Evolutionary conservation across 2,329 filamentous ascomycete genomes (phyloP).

Genomic region (Fusarium sp.): DNA sequence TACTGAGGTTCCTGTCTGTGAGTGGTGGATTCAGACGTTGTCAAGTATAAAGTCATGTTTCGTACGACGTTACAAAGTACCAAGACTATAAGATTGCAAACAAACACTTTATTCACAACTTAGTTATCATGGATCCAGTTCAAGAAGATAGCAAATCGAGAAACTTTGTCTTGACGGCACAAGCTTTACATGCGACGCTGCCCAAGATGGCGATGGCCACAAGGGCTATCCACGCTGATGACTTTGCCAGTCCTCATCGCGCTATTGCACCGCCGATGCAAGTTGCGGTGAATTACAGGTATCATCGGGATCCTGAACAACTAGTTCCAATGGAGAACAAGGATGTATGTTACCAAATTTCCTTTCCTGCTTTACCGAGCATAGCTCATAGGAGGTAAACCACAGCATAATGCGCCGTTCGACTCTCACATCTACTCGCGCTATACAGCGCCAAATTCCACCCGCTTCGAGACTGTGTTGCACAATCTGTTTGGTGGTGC

Average conservation of each 20-base stretch:
- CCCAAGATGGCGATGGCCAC: background rate
- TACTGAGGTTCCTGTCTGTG: too few species aligned
- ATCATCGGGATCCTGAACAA: background rate
- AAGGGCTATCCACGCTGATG: background rate
- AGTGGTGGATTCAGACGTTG: too few species aligned
- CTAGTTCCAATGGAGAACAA: background rate
- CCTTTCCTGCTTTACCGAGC: background rate
- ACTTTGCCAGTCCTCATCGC: background rate
- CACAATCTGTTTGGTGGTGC: background rate
- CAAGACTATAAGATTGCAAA: too few species aligned
- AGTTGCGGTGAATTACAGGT: background rate
- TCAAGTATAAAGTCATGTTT: too few species aligned
- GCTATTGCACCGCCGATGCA: background rate
- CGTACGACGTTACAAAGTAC: too few species aligned
- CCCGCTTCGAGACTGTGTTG: background rate
- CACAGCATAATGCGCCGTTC: background rate
- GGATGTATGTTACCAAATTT: background rate
- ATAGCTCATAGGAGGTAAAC: too few species aligned
- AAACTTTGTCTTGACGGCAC: background rate
- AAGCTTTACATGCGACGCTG: background rate
- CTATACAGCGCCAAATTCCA: background rate
- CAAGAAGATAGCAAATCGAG: too few species aligned
- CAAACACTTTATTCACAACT: too few species aligned
- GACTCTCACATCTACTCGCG: background rate
- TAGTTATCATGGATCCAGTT: too few species aligned